Evolutionary conservation across 495 filamentous ascomycete species (phyloP), one percentile per base, ranked within the genome.

Genomic region (Aspergillus olivimuriae): DNA sequence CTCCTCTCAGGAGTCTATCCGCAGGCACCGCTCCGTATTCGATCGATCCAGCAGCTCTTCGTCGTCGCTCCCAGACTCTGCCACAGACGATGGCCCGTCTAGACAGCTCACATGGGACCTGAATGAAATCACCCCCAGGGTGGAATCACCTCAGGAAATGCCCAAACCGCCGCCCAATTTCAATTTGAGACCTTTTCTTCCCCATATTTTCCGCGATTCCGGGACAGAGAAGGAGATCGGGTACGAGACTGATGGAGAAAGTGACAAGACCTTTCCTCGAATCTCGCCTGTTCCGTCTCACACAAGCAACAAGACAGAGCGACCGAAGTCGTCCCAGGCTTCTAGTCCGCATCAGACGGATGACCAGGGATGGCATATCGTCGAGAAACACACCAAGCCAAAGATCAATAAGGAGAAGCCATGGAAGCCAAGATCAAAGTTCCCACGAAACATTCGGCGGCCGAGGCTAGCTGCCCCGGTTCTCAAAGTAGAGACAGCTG

Each of bases 11-110:
- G 67, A 73, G 35, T 71, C 61, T 28, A 57, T 72, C 10, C 69
- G 63, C 3, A 70, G 63, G 4, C 72, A 80, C 28, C 70, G 75
- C 3, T 88, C 84, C 0, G 81, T 89, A 4, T 89, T 89, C 50
- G 83, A 87, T 54, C 72, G 81, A 15, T 77, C 80, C 1, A 86
- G 79, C 43, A 84, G 81, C 57, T 74, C 75, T 6, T 84, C 83
- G 0, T 74, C 72, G 5, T 67, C 63, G 4, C 56, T 61, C 6
- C 68, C 65, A 0, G 65, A 64, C 8, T 74, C 66, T 0, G 59
- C 62, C 1, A 43, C 57, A 11, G 61, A 69, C 19, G 58, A 70
- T 41, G 56, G 58, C 15, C 31, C 48, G 5, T 63, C 64, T 1
- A 64, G 65, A 4, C 54, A 57, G 14, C 55, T 58, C 5, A 72